phyloP scores from a whole-genome alignment of 2,329 filamentous ascomycete species.

The Amauroascus niger region DNA sequence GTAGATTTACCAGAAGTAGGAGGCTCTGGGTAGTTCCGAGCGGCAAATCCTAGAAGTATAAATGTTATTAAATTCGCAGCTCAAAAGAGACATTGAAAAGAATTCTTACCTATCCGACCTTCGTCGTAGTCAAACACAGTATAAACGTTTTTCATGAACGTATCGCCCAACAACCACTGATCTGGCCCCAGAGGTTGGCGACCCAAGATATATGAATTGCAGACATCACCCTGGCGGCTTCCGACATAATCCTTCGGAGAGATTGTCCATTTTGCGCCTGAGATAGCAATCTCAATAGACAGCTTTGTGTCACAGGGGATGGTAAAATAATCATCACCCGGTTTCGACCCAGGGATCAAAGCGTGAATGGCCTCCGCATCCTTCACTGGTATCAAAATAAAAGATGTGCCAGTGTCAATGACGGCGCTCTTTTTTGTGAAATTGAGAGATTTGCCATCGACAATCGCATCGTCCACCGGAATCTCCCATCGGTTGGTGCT shows the following conservation, averaged over 20 bases:
- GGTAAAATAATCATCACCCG: conserved; percentile 53
- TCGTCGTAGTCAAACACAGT: conserved; percentile 68
- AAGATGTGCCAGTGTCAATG: conserved; percentile 77
- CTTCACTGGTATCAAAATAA: conserved; percentile 58
- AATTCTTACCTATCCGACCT: conserved; percentile 27
- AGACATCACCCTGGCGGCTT: conserved; percentile 25
- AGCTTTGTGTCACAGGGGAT: conserved; percentile 62
- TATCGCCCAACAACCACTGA: conserved; percentile 73
- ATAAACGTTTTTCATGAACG: conserved; percentile 86
- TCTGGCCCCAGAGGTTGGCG: conserved; percentile 52
- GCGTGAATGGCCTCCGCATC: conserved; percentile 61
- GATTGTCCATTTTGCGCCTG: conserved; percentile 56
- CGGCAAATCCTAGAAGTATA: conserved; percentile 12
- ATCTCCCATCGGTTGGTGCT: conserved; percentile 62
- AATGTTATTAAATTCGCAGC: background rate
- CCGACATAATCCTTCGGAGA: conserved; percentile 61
- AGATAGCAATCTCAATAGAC: conserved; percentile 57
- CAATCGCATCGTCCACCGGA: conserved; percentile 53
- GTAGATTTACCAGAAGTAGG: background rate
- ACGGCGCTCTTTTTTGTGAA: conserved; percentile 52
- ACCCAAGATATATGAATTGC: conserved; percentile 64
- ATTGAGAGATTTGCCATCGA: conserved; percentile 50
- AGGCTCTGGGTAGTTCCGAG: conserved; percentile 6
- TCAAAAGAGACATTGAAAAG: background rate
- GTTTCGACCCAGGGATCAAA: conserved; percentile 52